These are phyloP conservation scores for Saprolegnia diclina DNA, from an alignment of 352 stramenopile species.

Conservation along the genomic window DNA sequence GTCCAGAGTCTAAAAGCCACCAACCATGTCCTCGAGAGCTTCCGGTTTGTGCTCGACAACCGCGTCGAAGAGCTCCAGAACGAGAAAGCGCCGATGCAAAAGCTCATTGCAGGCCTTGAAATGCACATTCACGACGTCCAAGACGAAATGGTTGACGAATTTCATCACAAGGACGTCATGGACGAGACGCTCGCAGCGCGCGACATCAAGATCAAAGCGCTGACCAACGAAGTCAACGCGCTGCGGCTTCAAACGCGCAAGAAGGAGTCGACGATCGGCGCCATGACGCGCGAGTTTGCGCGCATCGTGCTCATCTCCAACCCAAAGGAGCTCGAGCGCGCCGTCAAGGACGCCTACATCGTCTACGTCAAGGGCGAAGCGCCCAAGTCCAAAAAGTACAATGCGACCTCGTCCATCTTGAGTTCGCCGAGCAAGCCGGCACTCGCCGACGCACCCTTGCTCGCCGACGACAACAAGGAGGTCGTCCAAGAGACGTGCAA, in stretches of 20 bases:
- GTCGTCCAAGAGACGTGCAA: conserved; percentile 67
- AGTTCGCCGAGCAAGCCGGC: background rate
- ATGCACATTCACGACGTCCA: conserved; percentile 71
- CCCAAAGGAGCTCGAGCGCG: conserved; percentile 68
- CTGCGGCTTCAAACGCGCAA: conserved; percentile 67
- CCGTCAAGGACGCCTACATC: conserved; percentile 76
- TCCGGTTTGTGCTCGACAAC: conserved; percentile 69
- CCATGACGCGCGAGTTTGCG: conserved; percentile 74
- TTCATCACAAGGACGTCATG: conserved; percentile 48
- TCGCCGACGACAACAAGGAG: conserved; percentile 72
- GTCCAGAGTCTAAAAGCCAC: conserved; percentile 60
- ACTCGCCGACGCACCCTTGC: background rate
- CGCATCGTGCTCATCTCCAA: conserved; percentile 67
- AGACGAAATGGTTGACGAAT: conserved; percentile 66
- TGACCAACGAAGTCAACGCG: conserved; percentile 68
- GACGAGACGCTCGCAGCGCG: conserved; percentile 65
- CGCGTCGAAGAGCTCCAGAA: conserved; percentile 69
- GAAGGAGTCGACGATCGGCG: conserved; percentile 70
- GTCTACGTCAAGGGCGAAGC: conserved; percentile 66
- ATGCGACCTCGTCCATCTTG: conserved; percentile 6
- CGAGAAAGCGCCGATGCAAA: conserved; percentile 62
- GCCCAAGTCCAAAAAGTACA: conserved; percentile 21
- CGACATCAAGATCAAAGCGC: conserved; percentile 67
- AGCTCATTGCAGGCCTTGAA: conserved; percentile 53
- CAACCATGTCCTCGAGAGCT: conserved; percentile 77